A percentile compares a stretch with the other conserved stretches of the same genome.
These are phyloP conservation scores for Pleurotus eryngii DNA, from an alignment of 768 basidiomycete species.

Conservation along the genomic window DNA sequence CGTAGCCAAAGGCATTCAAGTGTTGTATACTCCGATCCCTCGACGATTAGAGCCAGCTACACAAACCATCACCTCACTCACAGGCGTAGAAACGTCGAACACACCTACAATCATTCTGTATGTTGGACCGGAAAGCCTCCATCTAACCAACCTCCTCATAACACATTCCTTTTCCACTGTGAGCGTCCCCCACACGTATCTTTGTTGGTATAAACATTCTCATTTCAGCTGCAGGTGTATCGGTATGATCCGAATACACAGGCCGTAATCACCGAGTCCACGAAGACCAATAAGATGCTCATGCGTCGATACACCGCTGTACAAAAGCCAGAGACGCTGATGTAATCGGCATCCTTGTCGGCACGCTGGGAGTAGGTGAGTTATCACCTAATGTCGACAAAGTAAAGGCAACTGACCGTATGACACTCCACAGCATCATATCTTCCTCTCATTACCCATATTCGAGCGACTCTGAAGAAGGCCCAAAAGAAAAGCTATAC, in stretches of 20 bases:
- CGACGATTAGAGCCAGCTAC: neutral
- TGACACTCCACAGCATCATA: slow-evolving; percentile 59
- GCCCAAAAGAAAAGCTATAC: slow-evolving; percentile 91
- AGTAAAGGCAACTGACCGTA: no score
- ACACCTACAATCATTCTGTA: slow-evolving; percentile 35
- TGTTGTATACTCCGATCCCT: neutral
- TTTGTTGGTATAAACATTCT: neutral
- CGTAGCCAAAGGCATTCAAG: slow-evolving; percentile 23
- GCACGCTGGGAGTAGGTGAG: slow-evolving; percentile 86
- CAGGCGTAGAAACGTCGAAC: neutral
- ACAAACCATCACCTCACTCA: neutral
- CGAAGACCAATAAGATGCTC: slow-evolving; percentile 72
- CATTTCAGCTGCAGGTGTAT: slow-evolving; percentile 50
- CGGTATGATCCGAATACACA: slow-evolving; percentile 65
- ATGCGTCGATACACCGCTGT: slow-evolving; percentile 88
- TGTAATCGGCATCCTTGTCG: slow-evolving; percentile 92
- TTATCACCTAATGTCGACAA: neutral
- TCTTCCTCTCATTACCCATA: slow-evolving; percentile 76
- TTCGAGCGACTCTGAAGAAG: slow-evolving; percentile 65
- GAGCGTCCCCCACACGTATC: slow-evolving; percentile 13
- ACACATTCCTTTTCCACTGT: slow-evolving; percentile 70
- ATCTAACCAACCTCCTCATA: slow-evolving; percentile 82
- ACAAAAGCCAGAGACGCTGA: slow-evolving; percentile 88
- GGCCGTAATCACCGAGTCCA: slow-evolving; percentile 53
- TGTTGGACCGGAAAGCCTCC: slow-evolving; percentile 78